Evolutionary conservation across 148 eudicot species (phyloP).

Genomic region (Camellia japonica): DNA sequence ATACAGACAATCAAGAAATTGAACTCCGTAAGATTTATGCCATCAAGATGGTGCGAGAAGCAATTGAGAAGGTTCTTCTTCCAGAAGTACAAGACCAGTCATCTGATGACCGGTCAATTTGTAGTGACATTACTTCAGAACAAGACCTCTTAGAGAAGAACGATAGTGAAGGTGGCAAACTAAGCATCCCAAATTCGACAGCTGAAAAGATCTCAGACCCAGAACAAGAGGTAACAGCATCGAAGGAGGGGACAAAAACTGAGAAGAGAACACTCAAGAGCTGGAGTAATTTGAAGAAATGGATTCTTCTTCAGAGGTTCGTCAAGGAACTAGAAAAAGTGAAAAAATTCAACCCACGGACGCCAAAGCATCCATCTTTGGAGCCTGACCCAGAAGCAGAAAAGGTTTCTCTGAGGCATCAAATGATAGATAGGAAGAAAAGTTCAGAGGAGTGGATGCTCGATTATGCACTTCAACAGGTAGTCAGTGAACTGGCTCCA

Average conservation of each 20-base stretch:
- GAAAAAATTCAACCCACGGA: constrained; percentile 45
- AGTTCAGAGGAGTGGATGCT: constrained; percentile 88
- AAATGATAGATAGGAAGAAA: constrained; percentile 48
- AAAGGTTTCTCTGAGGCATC: constrained; percentile 51
- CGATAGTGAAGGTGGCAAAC: constrained; percentile 20
- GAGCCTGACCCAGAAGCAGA: constrained; percentile 49
- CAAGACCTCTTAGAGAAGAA: constrained; percentile 23
- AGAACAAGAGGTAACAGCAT: constrained; percentile 21
- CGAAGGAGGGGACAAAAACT: constrained; percentile 24
- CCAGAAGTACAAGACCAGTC: constrained; percentile 63
- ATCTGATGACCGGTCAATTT: constrained; percentile 35
- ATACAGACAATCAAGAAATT: constrained; percentile 32
- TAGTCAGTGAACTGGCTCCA: constrained; percentile 66
- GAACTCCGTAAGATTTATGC: constrained; percentile 63
- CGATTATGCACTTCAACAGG: constrained; percentile 86
- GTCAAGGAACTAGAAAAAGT: constrained; percentile 73
- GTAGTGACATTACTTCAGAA: constrained; percentile 26
- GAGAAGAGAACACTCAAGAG: constrained; percentile 44
- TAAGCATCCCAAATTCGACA: constrained; percentile 4
- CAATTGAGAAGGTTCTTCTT: constrained; percentile 69
- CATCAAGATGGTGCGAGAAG: constrained; percentile 73
- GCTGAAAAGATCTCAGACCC: constrained; percentile 7
- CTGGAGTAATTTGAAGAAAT: constrained; percentile 62
- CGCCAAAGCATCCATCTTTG: constrained; percentile 35
- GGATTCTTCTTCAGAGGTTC: constrained; percentile 63